Evolutionary conservation across 345 rosid genomes (phyloP).

Genomic region (Angophora floribunda): DNA sequence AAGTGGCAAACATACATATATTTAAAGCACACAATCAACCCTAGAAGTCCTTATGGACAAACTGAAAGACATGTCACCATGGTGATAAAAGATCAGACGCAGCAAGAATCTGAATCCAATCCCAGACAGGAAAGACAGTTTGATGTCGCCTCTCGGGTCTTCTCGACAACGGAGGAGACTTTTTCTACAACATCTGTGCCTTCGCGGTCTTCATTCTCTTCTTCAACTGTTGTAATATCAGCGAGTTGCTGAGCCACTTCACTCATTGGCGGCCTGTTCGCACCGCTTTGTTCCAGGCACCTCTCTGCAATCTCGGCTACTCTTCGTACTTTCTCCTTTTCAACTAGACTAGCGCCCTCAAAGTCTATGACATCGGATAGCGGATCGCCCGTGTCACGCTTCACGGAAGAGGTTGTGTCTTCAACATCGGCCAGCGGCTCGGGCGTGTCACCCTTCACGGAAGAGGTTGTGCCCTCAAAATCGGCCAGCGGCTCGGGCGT

Average conservation of each 20-base stretch:
- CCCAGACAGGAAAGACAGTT: neutral
- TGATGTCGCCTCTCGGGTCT: neutral
- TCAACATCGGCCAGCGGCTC: too few species aligned
- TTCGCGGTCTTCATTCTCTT: neutral
- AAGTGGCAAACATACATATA: neutral
- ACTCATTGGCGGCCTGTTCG: neutral
- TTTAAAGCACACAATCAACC: neutral
- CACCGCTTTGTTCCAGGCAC: neutral
- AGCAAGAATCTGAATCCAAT: neutral
- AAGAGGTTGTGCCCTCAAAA: too few species aligned
- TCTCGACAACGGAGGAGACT: too few species aligned
- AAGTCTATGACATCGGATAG: neutral
- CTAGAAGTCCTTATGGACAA: neutral
- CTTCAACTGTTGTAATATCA: rapidly evolving
- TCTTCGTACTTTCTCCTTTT: rapidly evolving
- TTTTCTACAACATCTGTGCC: too few species aligned
- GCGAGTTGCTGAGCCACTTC: rapidly evolving
- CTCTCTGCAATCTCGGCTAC: neutral
- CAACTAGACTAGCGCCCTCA: neutral
- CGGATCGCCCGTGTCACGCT: neutral
- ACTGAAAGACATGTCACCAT: neutral
- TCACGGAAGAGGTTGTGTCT: too few species aligned
- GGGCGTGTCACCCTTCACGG: too few species aligned
- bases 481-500: neutral
- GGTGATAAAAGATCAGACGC: neutral